These are phyloP conservation scores for Murraya paniculata DNA, from an alignment of 345 rosid species.

Conservation along the genomic window DNA sequence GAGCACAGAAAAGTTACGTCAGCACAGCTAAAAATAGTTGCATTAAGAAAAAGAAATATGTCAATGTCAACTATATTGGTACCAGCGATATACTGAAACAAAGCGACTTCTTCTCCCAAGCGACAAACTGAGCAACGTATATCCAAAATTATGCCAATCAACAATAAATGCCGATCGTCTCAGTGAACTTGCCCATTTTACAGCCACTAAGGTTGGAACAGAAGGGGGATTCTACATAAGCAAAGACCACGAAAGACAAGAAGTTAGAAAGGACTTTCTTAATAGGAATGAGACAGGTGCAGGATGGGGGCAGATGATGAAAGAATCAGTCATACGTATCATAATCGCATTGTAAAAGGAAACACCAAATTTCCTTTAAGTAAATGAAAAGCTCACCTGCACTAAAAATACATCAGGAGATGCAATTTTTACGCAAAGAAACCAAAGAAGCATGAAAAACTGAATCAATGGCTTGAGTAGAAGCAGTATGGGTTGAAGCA, in stretches of 20 bases:
- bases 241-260: neutral
- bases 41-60: neutral
- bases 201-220: conserved; percentile 81
- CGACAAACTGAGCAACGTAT: conserved; percentile 82
- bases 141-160: conserved; percentile 99
- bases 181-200: conserved; percentile 89
- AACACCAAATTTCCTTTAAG: neutral
- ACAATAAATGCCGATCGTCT: conserved; percentile 64
- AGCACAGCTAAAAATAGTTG: neutral
- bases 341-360: neutral
- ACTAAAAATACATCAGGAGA: conserved; percentile 82
- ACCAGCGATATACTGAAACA: conserved; percentile 86
- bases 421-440: conserved; percentile 67
- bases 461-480: conserved; percentile 77
- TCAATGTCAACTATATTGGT: conserved; percentile 18
- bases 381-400: conserved; percentile 52
- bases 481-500: conserved; percentile 62
- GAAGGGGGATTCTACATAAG: conserved; percentile 90
- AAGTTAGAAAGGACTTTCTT: neutral
- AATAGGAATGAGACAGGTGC: neutral
- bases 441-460: conserved; percentile 82
- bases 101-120: conserved; percentile 76
- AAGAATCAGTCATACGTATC: neutral
- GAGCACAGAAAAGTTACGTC: conserved; percentile 16
- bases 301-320: neutral